Conservation (phyloP, 352 stramenopile genomes). For the Globisporangium orthogonon region DNA sequence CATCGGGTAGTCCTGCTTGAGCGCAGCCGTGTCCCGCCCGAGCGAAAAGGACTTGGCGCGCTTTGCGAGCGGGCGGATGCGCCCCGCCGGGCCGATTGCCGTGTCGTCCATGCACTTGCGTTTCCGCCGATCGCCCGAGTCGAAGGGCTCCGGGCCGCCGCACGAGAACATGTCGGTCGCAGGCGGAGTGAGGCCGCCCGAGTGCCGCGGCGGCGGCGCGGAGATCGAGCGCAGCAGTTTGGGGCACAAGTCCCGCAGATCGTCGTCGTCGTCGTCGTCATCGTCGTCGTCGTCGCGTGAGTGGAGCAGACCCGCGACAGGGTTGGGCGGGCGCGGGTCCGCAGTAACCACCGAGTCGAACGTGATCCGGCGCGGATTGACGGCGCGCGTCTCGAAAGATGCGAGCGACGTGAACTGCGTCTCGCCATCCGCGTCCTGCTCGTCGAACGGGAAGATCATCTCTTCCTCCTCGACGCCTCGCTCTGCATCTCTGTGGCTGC, state of each 20-base stretch:
- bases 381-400: conserved; percentile 6
- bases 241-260: conserved; percentile 2
- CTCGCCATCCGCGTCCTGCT: conserved; percentile 19
- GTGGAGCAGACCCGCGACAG: conserved; percentile 12
- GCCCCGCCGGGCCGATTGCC: conserved; percentile 17
- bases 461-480: conserved; percentile 54
- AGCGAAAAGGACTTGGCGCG: conserved; percentile 40
- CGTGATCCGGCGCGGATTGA: conserved; percentile 3
- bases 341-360: conserved; percentile 1
- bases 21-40: conserved; percentile 18
- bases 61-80: conserved; percentile 50
- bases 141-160: conserved; percentile 14
- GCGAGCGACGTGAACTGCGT: conserved; percentile 9
- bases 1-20: conserved; percentile 6
- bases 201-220: conserved; percentile 1
- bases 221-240: conserved; percentile 9
- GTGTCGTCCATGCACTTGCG: conserved; percentile 41
- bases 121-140: conserved; percentile 43
- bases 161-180: conserved; percentile 1
- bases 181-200: background rate
- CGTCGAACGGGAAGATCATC: conserved; percentile 74
- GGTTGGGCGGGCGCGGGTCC: conserved; percentile 10
- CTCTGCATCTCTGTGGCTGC: conserved; percentile 16
- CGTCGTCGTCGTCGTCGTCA: conserved; percentile 4
- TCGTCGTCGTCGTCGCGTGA: conserved; percentile 8